These are phyloP conservation scores for Fragaria ananassa DNA, from an alignment of 306 rosid genomes.

Conservation along the genomic window DNA sequence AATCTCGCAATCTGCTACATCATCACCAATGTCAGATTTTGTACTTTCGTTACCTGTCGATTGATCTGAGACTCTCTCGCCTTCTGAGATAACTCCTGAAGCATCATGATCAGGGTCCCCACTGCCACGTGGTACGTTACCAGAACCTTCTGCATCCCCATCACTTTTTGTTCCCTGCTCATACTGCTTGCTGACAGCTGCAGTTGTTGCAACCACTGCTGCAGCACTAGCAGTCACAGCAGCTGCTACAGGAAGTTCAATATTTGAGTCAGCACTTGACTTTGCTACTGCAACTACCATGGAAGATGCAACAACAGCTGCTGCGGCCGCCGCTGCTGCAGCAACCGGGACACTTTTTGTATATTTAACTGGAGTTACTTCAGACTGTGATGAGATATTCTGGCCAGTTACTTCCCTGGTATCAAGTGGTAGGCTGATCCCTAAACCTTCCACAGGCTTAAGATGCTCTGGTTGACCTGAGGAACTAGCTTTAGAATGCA, in stretches of 20 bases:
- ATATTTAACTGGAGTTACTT: conserved; percentile 52
- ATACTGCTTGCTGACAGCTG: conserved; percentile 76
- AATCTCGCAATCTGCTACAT: conserved; percentile 88
- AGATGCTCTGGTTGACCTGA: conserved; percentile 48
- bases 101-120: conserved; percentile 51
- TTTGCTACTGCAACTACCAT: conserved; percentile 84
- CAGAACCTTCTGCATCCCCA: conserved; percentile 51
- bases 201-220: conserved; percentile 93
- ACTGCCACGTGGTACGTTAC: conserved; percentile 53
- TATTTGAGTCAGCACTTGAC: conserved; percentile 56
- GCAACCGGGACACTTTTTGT: conserved; percentile 79
- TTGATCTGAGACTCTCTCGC: conserved; percentile 69
- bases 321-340: conserved; percentile 85
- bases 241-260: conserved; percentile 84
- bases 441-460: conserved; percentile 61
- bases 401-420: conserved; percentile 47
- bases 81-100: conserved; percentile 50
- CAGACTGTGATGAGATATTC: conserved; percentile 40
- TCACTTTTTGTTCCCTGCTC: conserved; percentile 69
- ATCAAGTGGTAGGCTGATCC: conserved; percentile 48
- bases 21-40: conserved; percentile 74
- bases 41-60: conserved; percentile 68
- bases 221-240: conserved; percentile 98
- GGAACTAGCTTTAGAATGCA: conserved; percentile 48
- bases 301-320: conserved; percentile 92